Evolutionary conservation across 495 filamentous ascomycete species (phyloP), one percentile per base, ranked within the genome.

Genomic region (Penicillium simplicissimum): DNA sequence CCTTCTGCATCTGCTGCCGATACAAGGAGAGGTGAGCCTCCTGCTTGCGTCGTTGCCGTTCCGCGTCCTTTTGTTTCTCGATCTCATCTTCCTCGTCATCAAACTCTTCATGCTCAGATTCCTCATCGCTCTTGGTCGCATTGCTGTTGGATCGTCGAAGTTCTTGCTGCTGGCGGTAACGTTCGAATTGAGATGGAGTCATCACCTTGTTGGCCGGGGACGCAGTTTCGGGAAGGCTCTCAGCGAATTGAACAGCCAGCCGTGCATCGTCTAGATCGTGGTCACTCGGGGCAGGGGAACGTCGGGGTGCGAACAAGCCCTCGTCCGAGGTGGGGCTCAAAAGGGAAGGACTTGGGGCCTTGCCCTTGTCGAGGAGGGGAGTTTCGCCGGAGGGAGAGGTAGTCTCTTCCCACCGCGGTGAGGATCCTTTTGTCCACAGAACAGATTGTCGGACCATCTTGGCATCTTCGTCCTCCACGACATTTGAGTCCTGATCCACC

Each of bases 1-100:
- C 88, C 69, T 96, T 97, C 91, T 92, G 96, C 92, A 97, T 96
- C 71, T 94, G 89, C 70, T 97, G 94, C 49, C 95, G 85, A 70
- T 96, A 96, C 8, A 97, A 87, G 13, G 92, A 81, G 72, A 97
- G 83, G 71, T 96, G 91, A 10, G 93, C 94, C 69, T 96, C 92
- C 67, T 97, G 93, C 76, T 94, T 96, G 59, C 87, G 83, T 60
- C 94, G 84, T 63, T 93, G 90, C 67, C 88, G 88, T 45, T 88
- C 85, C 35, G 88, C 77, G 69, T 90, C 82, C 61, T 84, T 88
- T 33, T 86, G 83, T 64, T 88, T 89, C 69, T 96, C 91, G 2
- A 80, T 68, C 54, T 96, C 92, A 63, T 96, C 92, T 55, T 95
- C 92, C 57, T 96, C 93, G 52, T 96, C 92, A 49, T 96, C 92